These are phyloP conservation scores for Gossypium longicalyx DNA, from an alignment of 345 rosid genomes.

Conservation along the genomic window DNA sequence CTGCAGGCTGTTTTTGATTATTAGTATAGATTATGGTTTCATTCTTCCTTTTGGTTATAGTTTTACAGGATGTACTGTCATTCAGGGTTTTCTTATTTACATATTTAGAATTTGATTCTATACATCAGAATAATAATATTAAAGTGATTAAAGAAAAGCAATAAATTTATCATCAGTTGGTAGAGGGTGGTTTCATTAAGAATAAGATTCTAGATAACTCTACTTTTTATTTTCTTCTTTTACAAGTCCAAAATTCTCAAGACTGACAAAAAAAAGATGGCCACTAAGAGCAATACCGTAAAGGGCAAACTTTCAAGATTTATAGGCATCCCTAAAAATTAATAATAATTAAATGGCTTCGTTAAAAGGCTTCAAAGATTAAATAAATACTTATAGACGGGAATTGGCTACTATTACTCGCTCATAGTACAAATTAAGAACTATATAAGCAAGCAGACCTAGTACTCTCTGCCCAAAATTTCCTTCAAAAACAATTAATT, in stretches of 20 bases:
- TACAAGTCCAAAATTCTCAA: slow-evolving; percentile 4
- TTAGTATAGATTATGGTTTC: neutral
- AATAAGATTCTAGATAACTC: slow-evolving; percentile 2
- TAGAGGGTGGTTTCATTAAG: neutral
- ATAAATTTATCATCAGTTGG: neutral
- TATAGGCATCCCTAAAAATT: neutral
- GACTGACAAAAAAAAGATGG: neutral
- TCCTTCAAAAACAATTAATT: neutral
- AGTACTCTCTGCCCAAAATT: neutral
- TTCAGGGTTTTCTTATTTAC: no score
- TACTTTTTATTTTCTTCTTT: neutral
- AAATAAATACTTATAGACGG: neutral
- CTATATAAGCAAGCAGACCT: neutral
- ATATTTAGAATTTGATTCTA: no score
- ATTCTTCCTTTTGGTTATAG: no score
- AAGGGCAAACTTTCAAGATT: neutral
- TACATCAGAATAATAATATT: no score
- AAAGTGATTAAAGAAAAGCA: no score
- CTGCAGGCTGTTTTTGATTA: neutral
- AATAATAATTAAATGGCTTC: neutral
- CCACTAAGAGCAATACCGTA: neutral
- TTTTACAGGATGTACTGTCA: no score
- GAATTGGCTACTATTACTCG: neutral
- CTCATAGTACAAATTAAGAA: neutral
- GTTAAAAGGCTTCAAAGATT: neutral